Percentiles rank a stretch among this genome's conserved stretches.
Evolutionary conservation across 768 basidiomycete genomes (phyloP).

Genomic region (Dendrothele bispora): DNA sequence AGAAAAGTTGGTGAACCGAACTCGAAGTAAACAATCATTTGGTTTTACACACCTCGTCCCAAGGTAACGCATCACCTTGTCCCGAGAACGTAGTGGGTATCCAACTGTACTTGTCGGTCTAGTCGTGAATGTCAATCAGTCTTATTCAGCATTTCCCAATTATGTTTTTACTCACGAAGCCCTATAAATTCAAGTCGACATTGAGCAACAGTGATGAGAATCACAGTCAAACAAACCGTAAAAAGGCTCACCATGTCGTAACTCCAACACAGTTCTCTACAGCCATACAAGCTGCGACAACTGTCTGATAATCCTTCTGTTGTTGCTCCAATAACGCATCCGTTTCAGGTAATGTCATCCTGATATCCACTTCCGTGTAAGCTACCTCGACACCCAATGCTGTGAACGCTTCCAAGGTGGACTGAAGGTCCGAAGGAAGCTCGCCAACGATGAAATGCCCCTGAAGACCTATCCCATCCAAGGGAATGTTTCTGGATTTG

Average conservation of each 20-base stretch:
- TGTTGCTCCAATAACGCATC: conserved; percentile 51
- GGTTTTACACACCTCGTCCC: conserved; percentile 31
- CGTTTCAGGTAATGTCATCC: conserved; percentile 56
- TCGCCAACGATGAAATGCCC: conserved; percentile 59
- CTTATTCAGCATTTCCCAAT: conserved; percentile 28
- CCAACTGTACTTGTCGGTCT: conserved; percentile 47
- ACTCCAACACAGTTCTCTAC: conserved; percentile 40
- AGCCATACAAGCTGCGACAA: conserved; percentile 54
- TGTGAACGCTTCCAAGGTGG: conserved; percentile 51
- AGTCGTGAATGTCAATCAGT: background rate
- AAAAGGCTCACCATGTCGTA: conserved; percentile 5
- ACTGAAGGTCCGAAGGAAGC: conserved; percentile 37
- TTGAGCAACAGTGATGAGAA: background rate
- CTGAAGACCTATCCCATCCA: conserved; percentile 65
- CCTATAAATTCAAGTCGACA: conserved; percentile 16
- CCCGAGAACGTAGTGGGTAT: conserved; percentile 35
- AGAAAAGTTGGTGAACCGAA: no score
- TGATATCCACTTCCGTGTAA: conserved; percentile 68
- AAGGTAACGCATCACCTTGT: conserved; percentile 41
- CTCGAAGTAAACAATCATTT: conserved; percentile 19
- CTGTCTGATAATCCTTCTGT: conserved; percentile 54
- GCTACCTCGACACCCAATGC: conserved; percentile 66
- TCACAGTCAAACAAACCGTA: background rate
- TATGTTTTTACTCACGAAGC: no score
- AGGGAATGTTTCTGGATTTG: conserved; percentile 44